Percentiles rank a stretch among this genome's conserved stretches.
These are phyloP conservation scores for Suillus ampliporus DNA, from an alignment of 768 basidiomycete genomes.

Conservation along the genomic window DNA sequence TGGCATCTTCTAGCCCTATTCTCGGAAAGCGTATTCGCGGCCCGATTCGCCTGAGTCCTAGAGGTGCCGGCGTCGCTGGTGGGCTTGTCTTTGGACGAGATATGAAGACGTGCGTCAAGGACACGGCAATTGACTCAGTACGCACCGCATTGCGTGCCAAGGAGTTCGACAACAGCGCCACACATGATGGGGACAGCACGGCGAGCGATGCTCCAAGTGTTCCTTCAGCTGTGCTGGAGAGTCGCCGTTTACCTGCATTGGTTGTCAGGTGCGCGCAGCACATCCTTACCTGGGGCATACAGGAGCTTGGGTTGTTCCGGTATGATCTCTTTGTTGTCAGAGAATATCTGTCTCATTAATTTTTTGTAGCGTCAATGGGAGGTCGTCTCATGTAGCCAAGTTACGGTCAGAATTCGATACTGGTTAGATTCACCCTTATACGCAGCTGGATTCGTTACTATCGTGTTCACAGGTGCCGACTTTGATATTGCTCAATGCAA, in stretches of 20 bases:
- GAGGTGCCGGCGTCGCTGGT: slow-evolving; percentile 41
- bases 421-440: slow-evolving; percentile 45
- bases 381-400: slow-evolving; percentile 78
- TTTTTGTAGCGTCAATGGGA: slow-evolving; percentile 72
- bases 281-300: slow-evolving; percentile 79
- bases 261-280: slow-evolving; percentile 86
- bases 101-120: slow-evolving; percentile 57
- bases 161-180: slow-evolving; percentile 7
- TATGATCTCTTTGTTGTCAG: slow-evolving; percentile 40
- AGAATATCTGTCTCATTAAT: slow-evolving; percentile 15
- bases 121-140: slow-evolving; percentile 54
- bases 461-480: slow-evolving; percentile 69
- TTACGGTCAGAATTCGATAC: slow-evolving; percentile 84
- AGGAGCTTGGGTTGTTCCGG: slow-evolving; percentile 90
- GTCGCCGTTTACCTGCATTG: slow-evolving; percentile 69
- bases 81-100: slow-evolving; percentile 74
- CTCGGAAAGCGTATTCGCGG: slow-evolving; percentile 65
- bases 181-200: not conserved
- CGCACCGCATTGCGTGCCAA: slow-evolving; percentile 14
- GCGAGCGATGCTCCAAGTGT: slow-evolving; percentile 18
- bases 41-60: slow-evolving; percentile 45
- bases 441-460: slow-evolving; percentile 14
- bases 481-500: slow-evolving; percentile 79
- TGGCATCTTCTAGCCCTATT: slow-evolving; percentile 48
- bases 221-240: slow-evolving; percentile 45